Evolutionary conservation across 148 eudicot genomes (phyloP).

Genomic region (Cornus florida): DNA sequence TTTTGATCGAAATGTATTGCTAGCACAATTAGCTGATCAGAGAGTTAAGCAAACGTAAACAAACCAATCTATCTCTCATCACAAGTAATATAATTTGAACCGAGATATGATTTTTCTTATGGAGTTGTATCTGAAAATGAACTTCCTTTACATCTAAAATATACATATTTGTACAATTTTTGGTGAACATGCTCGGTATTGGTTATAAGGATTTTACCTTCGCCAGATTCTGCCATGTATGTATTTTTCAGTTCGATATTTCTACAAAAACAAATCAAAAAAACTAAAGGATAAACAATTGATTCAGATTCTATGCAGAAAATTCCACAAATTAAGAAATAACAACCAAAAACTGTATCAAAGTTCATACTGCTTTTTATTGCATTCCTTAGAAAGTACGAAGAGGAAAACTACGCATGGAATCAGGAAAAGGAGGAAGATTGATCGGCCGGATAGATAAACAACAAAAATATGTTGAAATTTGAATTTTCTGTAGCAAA

Average conservation of each 20-base stretch:
- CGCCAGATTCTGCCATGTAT: conserved; percentile 34
- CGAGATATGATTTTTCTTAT: too few species aligned
- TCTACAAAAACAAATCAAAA: conserved; percentile 40
- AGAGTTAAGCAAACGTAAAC: too few species aligned
- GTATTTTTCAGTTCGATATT: conserved; percentile 48
- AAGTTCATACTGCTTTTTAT: neutral
- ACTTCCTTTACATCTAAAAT: too few species aligned
- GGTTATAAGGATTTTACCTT: conserved; percentile 30
- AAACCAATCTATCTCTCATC: too few species aligned
- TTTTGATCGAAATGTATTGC: too few species aligned
- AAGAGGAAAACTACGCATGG: neutral
- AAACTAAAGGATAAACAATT: neutral
- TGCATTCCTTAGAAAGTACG: neutral
- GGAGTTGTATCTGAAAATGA: too few species aligned
- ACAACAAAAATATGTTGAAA: conserved; percentile 1
- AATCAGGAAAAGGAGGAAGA: neutral
- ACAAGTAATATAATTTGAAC: too few species aligned
- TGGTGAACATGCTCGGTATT: too few species aligned
- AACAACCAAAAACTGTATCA: neutral
- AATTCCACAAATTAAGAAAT: neutral
- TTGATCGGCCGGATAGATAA: neutral
- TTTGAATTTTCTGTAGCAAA: too few species aligned
- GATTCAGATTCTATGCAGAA: neutral
- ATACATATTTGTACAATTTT: too few species aligned
- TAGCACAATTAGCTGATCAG: too few species aligned